Evolutionary conservation across 768 basidiomycete genomes (phyloP).

Genomic region (Lactifluus piperatus): DNA sequence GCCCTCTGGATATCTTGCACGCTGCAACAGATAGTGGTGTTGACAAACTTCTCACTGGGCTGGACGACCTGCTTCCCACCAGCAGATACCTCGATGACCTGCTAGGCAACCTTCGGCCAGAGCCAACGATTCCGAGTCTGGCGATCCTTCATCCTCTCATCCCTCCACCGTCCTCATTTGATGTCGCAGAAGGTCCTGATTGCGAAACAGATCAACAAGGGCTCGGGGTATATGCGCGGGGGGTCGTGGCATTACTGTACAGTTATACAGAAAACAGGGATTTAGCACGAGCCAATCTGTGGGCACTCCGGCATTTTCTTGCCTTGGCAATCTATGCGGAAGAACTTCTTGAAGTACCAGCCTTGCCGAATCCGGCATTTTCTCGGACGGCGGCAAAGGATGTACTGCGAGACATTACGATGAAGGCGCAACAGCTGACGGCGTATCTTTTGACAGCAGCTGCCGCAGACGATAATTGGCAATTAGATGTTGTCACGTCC

Average conservation of each 20-base stretch:
- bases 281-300: constrained; percentile 47
- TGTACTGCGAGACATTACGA: constrained; percentile 34
- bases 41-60: constrained; percentile 27
- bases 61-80: constrained; percentile 38
- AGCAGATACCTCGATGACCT: constrained; percentile 3
- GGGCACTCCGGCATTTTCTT: constrained; percentile 64
- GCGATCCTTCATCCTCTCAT: constrained; percentile 53
- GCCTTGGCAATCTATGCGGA: constrained; percentile 52
- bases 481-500: constrained; percentile 32
- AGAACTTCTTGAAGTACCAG: constrained; percentile 50
- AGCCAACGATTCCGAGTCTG: constrained; percentile 44
- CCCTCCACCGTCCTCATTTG: constrained; percentile 32
- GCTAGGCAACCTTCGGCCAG: constrained; percentile 33
- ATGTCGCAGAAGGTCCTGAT: constrained; percentile 4
- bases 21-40: constrained; percentile 7
- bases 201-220: constrained; percentile 39
- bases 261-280: constrained; percentile 51
- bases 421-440: constrained; percentile 42
- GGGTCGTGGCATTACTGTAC: constrained; percentile 45
- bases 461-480: constrained; percentile 42
- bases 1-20: constrained; percentile 23
- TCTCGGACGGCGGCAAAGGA: constrained; percentile 28
- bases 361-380: constrained; percentile 42
- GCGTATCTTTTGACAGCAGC: constrained; percentile 53
- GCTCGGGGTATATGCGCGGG: constrained; percentile 56